A percentile compares a stretch with the other conserved stretches of the same genome.
Evolutionary conservation across 352 stramenopile species (phyloP).

Genomic region (Globisporangium paroecandrum): DNA sequence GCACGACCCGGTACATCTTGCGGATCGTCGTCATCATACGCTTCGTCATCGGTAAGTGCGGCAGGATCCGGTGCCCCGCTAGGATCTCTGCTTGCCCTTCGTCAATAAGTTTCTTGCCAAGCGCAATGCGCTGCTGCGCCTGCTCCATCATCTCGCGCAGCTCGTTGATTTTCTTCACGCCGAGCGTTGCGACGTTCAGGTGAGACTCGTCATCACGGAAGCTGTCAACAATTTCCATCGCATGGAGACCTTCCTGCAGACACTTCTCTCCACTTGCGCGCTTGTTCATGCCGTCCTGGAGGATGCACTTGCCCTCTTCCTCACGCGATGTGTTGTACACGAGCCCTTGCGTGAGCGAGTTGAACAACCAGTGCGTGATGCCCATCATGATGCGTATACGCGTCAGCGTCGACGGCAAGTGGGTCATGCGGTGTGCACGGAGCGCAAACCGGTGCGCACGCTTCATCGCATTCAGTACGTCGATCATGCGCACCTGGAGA

Average conservation of each 20-base stretch:
- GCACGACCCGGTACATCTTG: constrained; percentile 54
- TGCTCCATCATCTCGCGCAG: constrained; percentile 46
- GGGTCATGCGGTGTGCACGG: constrained; percentile 33
- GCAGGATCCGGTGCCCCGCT: constrained; percentile 39
- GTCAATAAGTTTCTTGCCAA: constrained; percentile 28
- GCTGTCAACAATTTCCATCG: constrained; percentile 41
- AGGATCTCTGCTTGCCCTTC: constrained; percentile 45
- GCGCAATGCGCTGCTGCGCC: constrained; percentile 36
- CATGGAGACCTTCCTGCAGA: constrained; percentile 36
- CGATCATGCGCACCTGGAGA: constrained; percentile 68
- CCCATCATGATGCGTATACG: constrained; percentile 57
- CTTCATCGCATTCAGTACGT: constrained; percentile 61
- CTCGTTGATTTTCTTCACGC: constrained; percentile 55
- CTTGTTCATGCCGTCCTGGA: constrained; percentile 61
- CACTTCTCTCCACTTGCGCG: constrained; percentile 43
- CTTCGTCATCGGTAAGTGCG: constrained; percentile 50
- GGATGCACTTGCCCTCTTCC: constrained; percentile 58
- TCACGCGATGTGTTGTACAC: constrained; percentile 57
- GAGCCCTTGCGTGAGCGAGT: constrained; percentile 59
- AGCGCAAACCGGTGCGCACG: constrained; percentile 57
- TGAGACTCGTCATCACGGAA: constrained; percentile 46
- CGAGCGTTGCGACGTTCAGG: constrained; percentile 48
- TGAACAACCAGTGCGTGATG: constrained; percentile 66
- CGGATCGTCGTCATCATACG: constrained; percentile 55
- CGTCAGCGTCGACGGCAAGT: constrained; percentile 28